Evolutionary conservation across 352 stramenopile genomes (phyloP).

Genomic region (Hyaloperonospora brassicae): DNA sequence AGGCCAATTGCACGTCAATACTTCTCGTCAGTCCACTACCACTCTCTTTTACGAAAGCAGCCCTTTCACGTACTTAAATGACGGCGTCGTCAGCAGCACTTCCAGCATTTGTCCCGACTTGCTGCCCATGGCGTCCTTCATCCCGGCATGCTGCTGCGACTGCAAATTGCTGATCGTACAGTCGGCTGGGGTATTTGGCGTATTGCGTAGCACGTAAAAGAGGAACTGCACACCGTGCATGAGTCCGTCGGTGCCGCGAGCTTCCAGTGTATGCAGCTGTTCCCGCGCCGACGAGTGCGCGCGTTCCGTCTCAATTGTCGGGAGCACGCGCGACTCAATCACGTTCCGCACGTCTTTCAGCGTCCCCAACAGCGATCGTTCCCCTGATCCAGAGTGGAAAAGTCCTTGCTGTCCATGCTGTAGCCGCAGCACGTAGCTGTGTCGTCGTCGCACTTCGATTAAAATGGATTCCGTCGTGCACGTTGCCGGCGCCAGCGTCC

Average conservation of each 20-base stretch:
- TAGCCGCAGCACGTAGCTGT: slow-evolving; percentile 67
- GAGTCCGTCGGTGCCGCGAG: slow-evolving; percentile 63
- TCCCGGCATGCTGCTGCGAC: slow-evolving; percentile 69
- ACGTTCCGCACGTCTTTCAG: slow-evolving; percentile 78
- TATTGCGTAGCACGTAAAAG: slow-evolving; percentile 82
- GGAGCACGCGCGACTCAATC: slow-evolving; percentile 66
- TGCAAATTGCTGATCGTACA: slow-evolving; percentile 82
- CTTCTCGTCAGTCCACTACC: too few relatives aligned
- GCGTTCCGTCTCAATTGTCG: slow-evolving; percentile 73
- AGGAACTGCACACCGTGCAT: slow-evolving; percentile 85
- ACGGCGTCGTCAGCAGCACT: slow-evolving; percentile 68
- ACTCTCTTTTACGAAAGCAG: neutral
- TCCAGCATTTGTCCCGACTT: slow-evolving; percentile 83
- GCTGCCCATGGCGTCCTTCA: slow-evolving; percentile 81
- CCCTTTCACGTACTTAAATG: slow-evolving; percentile 54
- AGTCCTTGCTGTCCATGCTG: slow-evolving; percentile 77
- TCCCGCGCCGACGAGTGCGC: slow-evolving; percentile 75
- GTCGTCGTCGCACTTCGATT: slow-evolving; percentile 62
- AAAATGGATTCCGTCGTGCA: slow-evolving; percentile 76
- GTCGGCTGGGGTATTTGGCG: slow-evolving; percentile 70
- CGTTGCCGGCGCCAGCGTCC: slow-evolving; percentile 56
- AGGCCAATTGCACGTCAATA: slow-evolving; percentile 1
- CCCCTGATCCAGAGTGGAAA: slow-evolving; percentile 66
- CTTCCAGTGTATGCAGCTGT: slow-evolving; percentile 72
- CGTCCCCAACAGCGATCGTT: slow-evolving; percentile 68